These are phyloP conservation scores for Fusarium transvaalense DNA, from an alignment of 2,329 filamentous ascomycete species.

Conservation along the genomic window DNA sequence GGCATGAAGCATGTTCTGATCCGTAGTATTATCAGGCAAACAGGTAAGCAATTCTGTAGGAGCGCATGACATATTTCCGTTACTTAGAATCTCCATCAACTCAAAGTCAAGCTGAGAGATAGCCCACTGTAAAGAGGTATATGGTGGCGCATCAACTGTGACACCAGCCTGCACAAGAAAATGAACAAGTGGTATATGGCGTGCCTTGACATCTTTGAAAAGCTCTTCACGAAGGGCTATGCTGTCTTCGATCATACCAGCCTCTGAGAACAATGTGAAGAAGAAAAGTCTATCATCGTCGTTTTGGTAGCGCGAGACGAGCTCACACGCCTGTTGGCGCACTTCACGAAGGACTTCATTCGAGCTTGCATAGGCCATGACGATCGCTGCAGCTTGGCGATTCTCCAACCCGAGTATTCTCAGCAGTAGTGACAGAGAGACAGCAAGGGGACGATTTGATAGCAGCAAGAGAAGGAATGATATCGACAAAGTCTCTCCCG, in stretches of 20 bases:
- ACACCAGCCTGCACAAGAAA: conserved; percentile 11
- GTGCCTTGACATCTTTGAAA: background rate
- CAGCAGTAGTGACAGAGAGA: background rate
- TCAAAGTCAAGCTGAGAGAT: conserved; percentile 9
- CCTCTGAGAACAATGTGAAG: background rate
- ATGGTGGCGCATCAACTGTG: background rate
- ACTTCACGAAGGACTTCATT: conserved; percentile 5
- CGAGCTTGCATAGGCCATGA: conserved; percentile 12
- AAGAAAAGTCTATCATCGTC: background rate
- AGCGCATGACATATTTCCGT: background rate
- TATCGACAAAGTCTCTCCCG: background rate
- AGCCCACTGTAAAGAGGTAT: conserved; percentile 13
- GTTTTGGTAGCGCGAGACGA: background rate
- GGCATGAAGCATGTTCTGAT: conserved; percentile 5
- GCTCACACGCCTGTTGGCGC: background rate
- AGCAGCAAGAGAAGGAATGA: background rate
- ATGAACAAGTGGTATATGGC: background rate
- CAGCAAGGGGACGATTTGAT: background rate
- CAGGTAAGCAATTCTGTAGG: background rate
- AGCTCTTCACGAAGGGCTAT: conserved; percentile 8
- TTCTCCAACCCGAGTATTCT: background rate
- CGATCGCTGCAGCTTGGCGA: conserved; percentile 2
- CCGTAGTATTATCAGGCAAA: background rate
- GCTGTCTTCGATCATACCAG: background rate
- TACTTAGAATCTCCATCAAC: conserved; percentile 5